Evolutionary conservation across 2,329 filamentous ascomycete species (phyloP).

Genomic region (Raffaelea ambrosiae): DNA sequence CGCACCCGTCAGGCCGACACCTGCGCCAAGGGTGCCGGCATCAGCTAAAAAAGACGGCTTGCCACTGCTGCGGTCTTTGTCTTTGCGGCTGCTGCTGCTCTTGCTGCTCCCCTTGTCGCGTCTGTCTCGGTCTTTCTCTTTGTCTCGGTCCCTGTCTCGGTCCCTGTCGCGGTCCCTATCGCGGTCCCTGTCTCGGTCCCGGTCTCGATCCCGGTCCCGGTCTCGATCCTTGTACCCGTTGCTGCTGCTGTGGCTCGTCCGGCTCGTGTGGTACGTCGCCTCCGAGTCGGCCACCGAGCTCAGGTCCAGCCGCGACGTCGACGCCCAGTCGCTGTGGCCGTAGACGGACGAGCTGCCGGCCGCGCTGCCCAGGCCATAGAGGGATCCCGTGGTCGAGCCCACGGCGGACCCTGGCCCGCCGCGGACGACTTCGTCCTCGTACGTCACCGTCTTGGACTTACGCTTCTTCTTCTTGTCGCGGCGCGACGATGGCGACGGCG

Average conservation of each 20-base stretch:
- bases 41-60: constrained; percentile 60
- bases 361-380: background rate
- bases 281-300: background rate
- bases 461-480: background rate
- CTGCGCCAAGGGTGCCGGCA: constrained; percentile 61
- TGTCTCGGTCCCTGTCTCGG: too few relatives aligned
- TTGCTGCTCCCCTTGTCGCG: constrained; percentile 23
- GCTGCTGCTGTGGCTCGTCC: too few relatives aligned
- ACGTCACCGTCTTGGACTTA: background rate
- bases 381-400: too few relatives aligned
- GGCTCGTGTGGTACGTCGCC: too few relatives aligned
- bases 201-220: background rate
- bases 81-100: background rate
- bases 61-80: background rate
- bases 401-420: too few relatives aligned
- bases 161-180: too few relatives aligned
- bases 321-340: constrained; percentile 23
- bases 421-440: background rate
- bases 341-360: constrained; percentile 18
- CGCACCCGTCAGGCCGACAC: constrained; percentile 54
- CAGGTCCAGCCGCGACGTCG: background rate
- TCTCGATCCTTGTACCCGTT: background rate
- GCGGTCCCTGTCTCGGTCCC: too few relatives aligned
- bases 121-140: background rate
- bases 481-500: background rate